Percentiles rank a stretch among this genome's conserved stretches.
These are phyloP conservation scores for Exophiala xenobiotica DNA, from an alignment of 2,329 filamentous ascomycete genomes.

Conservation along the genomic window DNA sequence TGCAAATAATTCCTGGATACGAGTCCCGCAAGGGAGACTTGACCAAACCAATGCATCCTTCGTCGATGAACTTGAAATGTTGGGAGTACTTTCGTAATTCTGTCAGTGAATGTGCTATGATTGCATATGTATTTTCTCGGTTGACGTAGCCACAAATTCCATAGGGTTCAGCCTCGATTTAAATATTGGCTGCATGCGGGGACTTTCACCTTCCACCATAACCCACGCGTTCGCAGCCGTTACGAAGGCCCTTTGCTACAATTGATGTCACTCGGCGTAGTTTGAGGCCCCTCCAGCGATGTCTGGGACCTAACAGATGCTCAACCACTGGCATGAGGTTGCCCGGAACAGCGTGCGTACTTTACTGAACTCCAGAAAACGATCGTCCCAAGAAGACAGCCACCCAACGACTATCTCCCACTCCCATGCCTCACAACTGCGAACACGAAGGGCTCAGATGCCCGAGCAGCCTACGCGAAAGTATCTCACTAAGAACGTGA, in stretches of 20 bases:
- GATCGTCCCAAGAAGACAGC: not conserved
- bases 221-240: too few species aligned
- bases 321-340: slow-evolving; percentile 2
- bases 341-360: not conserved
- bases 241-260: too few species aligned
- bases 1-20: slow-evolving; percentile 20
- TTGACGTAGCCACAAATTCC: too few species aligned
- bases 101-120: too few species aligned
- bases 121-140: too few species aligned
- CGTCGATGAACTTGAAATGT: not conserved
- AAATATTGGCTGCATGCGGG: too few species aligned
- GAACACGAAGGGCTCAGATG: slow-evolving; percentile 12
- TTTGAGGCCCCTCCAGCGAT: not conserved
- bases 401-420: slow-evolving; percentile 2
- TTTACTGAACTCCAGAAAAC: not conserved
- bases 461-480: slow-evolving; percentile 4
- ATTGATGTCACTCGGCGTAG: too few species aligned
- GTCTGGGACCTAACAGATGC: not conserved
- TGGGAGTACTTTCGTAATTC: not conserved
- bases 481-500: slow-evolving; percentile 12
- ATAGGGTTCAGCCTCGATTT: too few species aligned
- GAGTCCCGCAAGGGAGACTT: not conserved
- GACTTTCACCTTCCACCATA: too few species aligned
- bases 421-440: slow-evolving; percentile 15
- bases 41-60: not conserved